Evolutionary conservation across 1,284 basidiomycete genomes (phyloP), one percentile per base, ranked within the genome.

Genomic region (Austropuccinia psidii): DNA sequence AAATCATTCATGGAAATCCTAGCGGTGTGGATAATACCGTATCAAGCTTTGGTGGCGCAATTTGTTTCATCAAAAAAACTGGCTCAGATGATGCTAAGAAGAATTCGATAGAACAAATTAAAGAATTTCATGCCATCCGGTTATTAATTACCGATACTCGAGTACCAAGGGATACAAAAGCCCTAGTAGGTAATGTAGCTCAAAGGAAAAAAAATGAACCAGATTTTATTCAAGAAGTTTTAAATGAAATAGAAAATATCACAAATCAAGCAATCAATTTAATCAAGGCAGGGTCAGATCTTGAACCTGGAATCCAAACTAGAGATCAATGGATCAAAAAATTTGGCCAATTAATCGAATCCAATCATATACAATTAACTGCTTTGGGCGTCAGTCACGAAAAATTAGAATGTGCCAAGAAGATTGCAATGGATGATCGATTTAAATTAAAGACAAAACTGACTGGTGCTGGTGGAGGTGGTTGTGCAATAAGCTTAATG

Each of bases 1-100:
- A 98, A 82, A 90, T 99, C 43, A 83, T 98, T 65, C 96, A 99
- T 80, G 96, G 96, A 2, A 98, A 93, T 78, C 96, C 96, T 0
- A 95, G 91, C 74, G 96, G 96, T 24, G 91, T 99, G 39, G 96
- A 99, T 81, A 98, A 99, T 81, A 90, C 93, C 19, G 92, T 98
- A 39, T 86, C 92, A 8, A 90, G 93, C 0, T 91, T 89, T 78
- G 96, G 96, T 21, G 95, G 96, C 60, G 96, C 93, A 24, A 85
- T 98, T 76, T 87, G 89, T 29, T 99, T 96, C 81, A 91, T 89
- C 5, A 87, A 91, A 64, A 85, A 90, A 74, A 88, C 90, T 33
- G 90, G 90, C 77, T 87, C 76, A 29, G 85, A 67, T 85, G 79
- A 79, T 68, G 73, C 57, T 24, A 77, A 86, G 79, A 85, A 87